A percentile compares a stretch with the other conserved stretches of the same genome.
These are phyloP conservation scores for Pleurozium schreberi DNA, from an alignment of 225 moss, liverwort and hornwort genomes.

Conservation along the genomic window DNA sequence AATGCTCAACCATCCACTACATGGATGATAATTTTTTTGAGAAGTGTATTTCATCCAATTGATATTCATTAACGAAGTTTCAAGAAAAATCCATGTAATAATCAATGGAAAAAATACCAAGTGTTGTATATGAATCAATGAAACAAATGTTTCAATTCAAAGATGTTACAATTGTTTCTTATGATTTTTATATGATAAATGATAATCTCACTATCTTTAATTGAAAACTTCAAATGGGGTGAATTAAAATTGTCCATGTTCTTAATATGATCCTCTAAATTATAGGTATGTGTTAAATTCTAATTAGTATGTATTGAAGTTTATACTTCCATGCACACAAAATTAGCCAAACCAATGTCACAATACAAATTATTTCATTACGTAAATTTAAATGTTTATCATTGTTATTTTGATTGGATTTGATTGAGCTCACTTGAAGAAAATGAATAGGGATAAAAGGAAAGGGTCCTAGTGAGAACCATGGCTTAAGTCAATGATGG, in stretches of 20 bases:
- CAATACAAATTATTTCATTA: neutral
- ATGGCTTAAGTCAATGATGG: fast-evolving
- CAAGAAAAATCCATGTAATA: neutral
- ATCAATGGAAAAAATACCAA: neutral
- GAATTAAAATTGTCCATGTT: neutral
- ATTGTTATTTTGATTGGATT: too few relatives aligned
- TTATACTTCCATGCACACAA: neutral
- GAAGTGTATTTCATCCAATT: neutral
- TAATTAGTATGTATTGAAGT: neutral
- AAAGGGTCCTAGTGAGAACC: too few relatives aligned
- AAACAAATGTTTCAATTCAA: neutral
- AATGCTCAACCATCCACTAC: neutral
- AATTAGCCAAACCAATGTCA: neutral
- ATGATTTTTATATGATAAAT: neutral
- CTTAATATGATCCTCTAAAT: neutral
- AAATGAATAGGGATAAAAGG: too few relatives aligned
- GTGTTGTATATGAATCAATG: neutral
- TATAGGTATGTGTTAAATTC: neutral
- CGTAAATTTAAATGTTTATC: too few relatives aligned
- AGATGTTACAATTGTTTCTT: too few relatives aligned
- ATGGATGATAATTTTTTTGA: neutral
- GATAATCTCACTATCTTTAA: neutral
- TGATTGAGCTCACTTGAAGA: too few relatives aligned
- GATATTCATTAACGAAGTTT: neutral
- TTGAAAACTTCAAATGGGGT: neutral